Base-by-base conservation (phyloP, 176 grass and related monocot genomes). In the Triticum monococcum region DNA sequence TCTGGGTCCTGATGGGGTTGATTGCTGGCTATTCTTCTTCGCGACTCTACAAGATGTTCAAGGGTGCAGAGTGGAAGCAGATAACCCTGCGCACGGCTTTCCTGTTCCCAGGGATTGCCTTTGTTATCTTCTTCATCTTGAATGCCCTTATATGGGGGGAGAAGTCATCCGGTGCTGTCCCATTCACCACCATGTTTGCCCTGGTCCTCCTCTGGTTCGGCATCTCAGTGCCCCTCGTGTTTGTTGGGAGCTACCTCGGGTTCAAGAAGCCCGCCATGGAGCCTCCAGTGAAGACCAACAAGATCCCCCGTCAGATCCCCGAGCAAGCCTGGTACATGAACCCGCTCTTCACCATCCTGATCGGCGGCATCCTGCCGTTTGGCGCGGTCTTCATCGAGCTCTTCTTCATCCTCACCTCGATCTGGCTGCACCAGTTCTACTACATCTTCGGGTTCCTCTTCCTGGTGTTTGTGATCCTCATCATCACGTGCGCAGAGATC, bases 321-420 rank as follows among this genome's bases (percentile, higher is more conserved):
- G 88, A 93, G 79, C 91, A 93, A 43, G 85, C 91, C 78, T 93
- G 91, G 91, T 93, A 93, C 85, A 93, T 93, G 91, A 90, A 93
- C 60, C 91, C 91, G 26, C 16, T 74, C 37, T 90, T 93, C 88
- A 90, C 88, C 36, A 79, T 93, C 66, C 85, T 93, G 18, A 90
- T 93, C 1, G 91, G 91, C 9, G 91, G 91, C 3, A 82, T 93
- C 65, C 91, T 93, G 28, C 91, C 91, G 25, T 93, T 93, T 22
- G 91, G 91, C 33, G 91, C 91, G 30, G 91, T 93, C 78, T 93
- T 93, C 85, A 93, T 93, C 46, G 91, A 93, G 83, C 91, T 90
- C 46, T 93, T 93, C 72, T 93, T 93, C 85, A 93, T 93, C 72
- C 91, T 93, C 36, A 93, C 88, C 52, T 93, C 91, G 18, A 93